A percentile compares a stretch with the other conserved stretches of the same genome.
Evolutionary conservation across 2,329 filamentous ascomycete species (phyloP).

Genomic region (Fusarium sulawesiense): DNA sequence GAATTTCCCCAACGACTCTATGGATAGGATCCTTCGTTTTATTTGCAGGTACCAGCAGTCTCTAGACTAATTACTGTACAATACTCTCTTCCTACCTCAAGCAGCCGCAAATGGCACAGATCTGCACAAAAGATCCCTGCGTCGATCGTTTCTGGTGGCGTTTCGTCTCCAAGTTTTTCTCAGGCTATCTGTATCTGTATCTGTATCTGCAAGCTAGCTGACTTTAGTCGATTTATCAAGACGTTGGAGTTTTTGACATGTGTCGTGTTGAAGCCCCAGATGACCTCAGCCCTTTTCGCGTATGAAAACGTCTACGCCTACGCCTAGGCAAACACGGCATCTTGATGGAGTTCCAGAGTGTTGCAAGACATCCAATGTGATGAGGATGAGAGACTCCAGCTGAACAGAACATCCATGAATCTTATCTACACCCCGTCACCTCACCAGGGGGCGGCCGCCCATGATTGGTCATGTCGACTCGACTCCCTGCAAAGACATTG

Average conservation of each 20-base stretch:
- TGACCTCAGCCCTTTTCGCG: background rate
- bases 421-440: slow-evolving; percentile 29
- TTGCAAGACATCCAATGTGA: slow-evolving; percentile 25
- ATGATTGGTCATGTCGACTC: slow-evolving; percentile 36
- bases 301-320: background rate
- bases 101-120: slow-evolving; percentile 42
- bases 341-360: slow-evolving; percentile 6
- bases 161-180: slow-evolving; percentile 31
- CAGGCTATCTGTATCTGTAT: slow-evolving; percentile 3
- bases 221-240: slow-evolving; percentile 23
- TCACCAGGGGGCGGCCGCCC: slow-evolving; percentile 23
- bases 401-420: slow-evolving; percentile 16
- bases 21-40: slow-evolving; percentile 1
- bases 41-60: slow-evolving; percentile 25
- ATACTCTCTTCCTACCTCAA: slow-evolving; percentile 12
- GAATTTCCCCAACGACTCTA: slow-evolving; percentile 10
- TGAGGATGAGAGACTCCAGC: slow-evolving; percentile 16
- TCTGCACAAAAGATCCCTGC: slow-evolving; percentile 43
- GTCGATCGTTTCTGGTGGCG: slow-evolving; percentile 46
- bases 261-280: slow-evolving; percentile 15
- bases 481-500: slow-evolving; percentile 32
- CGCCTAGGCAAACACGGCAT: background rate
- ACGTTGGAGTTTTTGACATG: slow-evolving; percentile 21
- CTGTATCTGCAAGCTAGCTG: background rate
- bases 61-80: background rate